Base-by-base conservation (phyloP, 2,329 filamentous ascomycete species). In the Raffaelea albimanens region DNA sequence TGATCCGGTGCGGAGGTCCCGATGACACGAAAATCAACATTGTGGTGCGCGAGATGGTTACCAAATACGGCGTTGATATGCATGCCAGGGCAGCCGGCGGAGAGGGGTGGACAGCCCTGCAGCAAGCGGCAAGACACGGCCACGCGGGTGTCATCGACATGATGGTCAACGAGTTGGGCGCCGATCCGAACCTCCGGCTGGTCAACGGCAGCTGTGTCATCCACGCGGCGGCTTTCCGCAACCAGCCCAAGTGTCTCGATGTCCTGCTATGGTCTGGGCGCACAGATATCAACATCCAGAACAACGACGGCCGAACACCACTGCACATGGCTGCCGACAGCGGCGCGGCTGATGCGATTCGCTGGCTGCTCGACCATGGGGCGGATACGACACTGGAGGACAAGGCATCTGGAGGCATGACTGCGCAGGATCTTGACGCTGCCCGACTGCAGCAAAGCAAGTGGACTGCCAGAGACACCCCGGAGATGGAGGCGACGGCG, bases 401-500 rank as follows among this genome's bases (percentile, higher is more conserved):
- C 16, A 9, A 34, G 9, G 44, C 5, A 4, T 9, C 44, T 5
- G n/a, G n/a, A n/a, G 44, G 44, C 34, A 45, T 45, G 44, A 40
- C 44, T 9, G 21, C 44, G 21, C 34, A 22, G 16, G 44, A 45
- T 18, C 40, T 38, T 42, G 53, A 56, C 5, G 40, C 25, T 4
- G 7, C 25, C 20, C 40, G 21, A 16, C 20, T 42, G 22, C 20
- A 25, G 13, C 40, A 25, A 13, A 13, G 13, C 21, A 20, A 25
- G 16, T 5, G 25, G 22, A 9, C 13, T 20, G 40, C 40, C 31
- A 34, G 31, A 34, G 31, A 34, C 31, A 34, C 9, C 31, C 9
- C 9, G 31, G 31, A 16, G 31, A 10, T 34, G 31, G 31, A n/a
- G n/a, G 10, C 31, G 31, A 34, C 16, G 31, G 9, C 31, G 31